Evolutionary conservation across 148 eudicot genomes (phyloP).

Genomic region (Rhododendron ovatum): DNA sequence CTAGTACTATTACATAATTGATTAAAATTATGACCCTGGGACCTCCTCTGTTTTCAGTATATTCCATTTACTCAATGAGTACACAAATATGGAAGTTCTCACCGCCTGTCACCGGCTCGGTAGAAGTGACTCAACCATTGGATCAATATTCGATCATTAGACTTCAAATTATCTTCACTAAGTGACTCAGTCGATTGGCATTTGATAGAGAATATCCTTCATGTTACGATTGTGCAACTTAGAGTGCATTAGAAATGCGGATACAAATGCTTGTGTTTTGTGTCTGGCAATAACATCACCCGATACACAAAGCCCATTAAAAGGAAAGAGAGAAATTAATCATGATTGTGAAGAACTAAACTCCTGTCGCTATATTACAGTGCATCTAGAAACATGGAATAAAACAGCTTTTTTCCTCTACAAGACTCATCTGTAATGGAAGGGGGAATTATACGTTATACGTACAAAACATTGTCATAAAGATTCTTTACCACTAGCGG

Average conservation of each 20-base stretch:
- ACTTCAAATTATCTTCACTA: too few species aligned
- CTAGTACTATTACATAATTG: neutral
- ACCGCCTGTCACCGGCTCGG: neutral
- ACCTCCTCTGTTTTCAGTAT: neutral
- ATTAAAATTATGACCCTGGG: neutral
- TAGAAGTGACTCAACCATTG: neutral
- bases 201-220: neutral
- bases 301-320: neutral
- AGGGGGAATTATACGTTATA: constrained; percentile 1
- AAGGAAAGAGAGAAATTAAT: neutral
- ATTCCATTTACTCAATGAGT: neutral
- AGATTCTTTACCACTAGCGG: constrained; percentile 10
- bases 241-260: neutral
- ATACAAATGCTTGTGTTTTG: neutral
- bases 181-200: neutral
- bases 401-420: constrained; percentile 23
- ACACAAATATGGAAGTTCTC: neutral
- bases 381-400: constrained; percentile 11
- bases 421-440: constrained; percentile 15
- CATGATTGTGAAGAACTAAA: neutral
- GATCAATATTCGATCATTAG: too few species aligned
- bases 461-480: constrained; percentile 15
- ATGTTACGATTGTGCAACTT: neutral
- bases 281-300: neutral
- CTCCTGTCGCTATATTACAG: neutral